A percentile compares a stretch with the other conserved stretches of the same genome.
Conservation (phyloP, 2,329 filamentous ascomycete genomes). For the Verticillium klebahnii region DNA sequence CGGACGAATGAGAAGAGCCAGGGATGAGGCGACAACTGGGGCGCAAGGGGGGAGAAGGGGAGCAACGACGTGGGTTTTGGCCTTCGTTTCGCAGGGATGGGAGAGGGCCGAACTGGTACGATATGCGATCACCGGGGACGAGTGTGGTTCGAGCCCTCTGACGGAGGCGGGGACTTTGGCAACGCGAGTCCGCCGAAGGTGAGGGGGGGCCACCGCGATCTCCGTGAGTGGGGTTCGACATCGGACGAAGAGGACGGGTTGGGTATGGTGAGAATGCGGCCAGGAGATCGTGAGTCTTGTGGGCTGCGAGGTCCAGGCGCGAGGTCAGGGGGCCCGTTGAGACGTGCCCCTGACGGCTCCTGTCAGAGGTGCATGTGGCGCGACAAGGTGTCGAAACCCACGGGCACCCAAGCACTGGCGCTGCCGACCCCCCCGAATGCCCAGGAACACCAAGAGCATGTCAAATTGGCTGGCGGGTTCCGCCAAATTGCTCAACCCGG, state of each 20-base stretch:
- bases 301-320: neutral
- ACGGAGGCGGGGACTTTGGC: neutral
- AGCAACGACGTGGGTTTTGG: neutral
- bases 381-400: neutral
- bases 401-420: neutral
- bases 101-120: slow-evolving; percentile 8
- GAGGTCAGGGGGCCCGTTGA: slow-evolving; percentile 15
- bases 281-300: neutral
- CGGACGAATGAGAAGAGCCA: neutral
- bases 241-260: neutral
- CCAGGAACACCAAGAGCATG: neutral
- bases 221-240: neutral
- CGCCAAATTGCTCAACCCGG: neutral
- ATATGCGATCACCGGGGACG: slow-evolving; percentile 2
- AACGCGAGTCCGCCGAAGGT: slow-evolving; percentile 5
- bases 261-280: neutral
- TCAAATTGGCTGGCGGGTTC: neutral
- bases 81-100: slow-evolving; percentile 2
- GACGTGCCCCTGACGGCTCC: slow-evolving; percentile 22
- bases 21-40: neutral
- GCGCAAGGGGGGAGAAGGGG: slow-evolving; percentile 1
- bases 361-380: slow-evolving; percentile 17
- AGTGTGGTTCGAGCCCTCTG: neutral
- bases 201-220: neutral
- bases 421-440: neutral